Base-by-base conservation (phyloP, 306 rosid genomes). In the Inga leiocalycina region DNA sequence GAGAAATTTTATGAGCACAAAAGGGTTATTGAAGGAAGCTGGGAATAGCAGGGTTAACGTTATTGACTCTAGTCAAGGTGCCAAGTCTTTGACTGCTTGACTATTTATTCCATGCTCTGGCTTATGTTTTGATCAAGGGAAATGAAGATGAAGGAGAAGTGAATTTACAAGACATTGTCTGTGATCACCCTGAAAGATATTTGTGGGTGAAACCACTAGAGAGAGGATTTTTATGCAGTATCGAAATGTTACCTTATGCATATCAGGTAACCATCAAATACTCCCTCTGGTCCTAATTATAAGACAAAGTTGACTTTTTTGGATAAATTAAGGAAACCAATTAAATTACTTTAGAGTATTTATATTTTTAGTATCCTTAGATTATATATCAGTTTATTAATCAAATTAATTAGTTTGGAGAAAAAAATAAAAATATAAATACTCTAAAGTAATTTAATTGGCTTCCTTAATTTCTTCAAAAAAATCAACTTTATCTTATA, bases 181-280 rank as follows among this genome's bases (percentile, higher is more conserved):
- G 27, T 56, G 27, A 52, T 24, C 24, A 20, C 27, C 64, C 11
- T 6, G 3, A 19, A 56, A 56, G 62, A 56, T 56, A 20, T 56
- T 56, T 56, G 64, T 20, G 27, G 62, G 94, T 73, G 99, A 92
- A 86, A 96, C 94, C 59, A 88, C 94, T 61, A 89, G 99, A 86
- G 98, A 96, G 83, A 96, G 94, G 91, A 94, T 96, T 78, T 94
- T 96, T 83, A 87, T 92, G 93, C 99, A 96, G 83, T 94, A 91
- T 70, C 93, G 94, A 71, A 89, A 92, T 44, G 99, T 90, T 96
- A 86, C 98, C 97, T 37, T 96, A 96, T 61, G 92, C 89, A 43
- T 92, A 97, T 65, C 99, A 96, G 99, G 99, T 96, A 27, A 27
- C 30, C 30, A 27, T 27, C 30, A 27, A 27, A 27, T 27, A 27